Percentiles rank a stretch among this genome's conserved stretches.
Conservation (phyloP, 805 yeast genomes). For the Yamadazyma takamatsuzukensis region DNA sequence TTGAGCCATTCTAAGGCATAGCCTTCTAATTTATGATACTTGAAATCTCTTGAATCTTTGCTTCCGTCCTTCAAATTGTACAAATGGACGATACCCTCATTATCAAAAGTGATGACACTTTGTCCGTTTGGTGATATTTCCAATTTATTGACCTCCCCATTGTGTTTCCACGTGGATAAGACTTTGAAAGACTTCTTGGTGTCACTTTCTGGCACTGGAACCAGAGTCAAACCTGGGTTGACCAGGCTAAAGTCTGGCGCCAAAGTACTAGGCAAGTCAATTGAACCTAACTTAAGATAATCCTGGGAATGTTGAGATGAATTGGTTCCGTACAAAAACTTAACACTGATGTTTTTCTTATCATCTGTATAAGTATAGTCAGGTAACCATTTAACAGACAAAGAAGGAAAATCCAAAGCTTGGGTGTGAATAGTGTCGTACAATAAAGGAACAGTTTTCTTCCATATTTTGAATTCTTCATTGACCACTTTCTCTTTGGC, state of each 20-base stretch:
- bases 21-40: constrained; percentile 64
- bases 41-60: constrained; percentile 28
- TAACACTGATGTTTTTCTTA: constrained; percentile 28
- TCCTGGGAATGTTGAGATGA: constrained; percentile 39
- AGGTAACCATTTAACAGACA: constrained; percentile 68
- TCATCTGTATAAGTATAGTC: constrained; percentile 28
- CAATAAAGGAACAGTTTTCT: constrained; percentile 74
- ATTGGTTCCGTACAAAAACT: constrained; percentile 49
- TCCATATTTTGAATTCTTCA: constrained; percentile 80
- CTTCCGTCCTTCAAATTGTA: constrained; percentile 26
- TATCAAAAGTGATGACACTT: constrained; percentile 53
- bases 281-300: constrained; percentile 41
- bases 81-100: constrained; percentile 46
- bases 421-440: constrained; percentile 72
- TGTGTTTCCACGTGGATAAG: constrained; percentile 52
- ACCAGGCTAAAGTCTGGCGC: constrained; percentile 28
- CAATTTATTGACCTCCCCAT: constrained; percentile 64
- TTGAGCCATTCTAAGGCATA: constrained; percentile 68
- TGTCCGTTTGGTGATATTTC: constrained; percentile 49
- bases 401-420: constrained; percentile 66
- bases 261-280: constrained; percentile 49
- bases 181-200: constrained; percentile 37
- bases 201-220: constrained; percentile 19
- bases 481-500: constrained; percentile 60
- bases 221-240: constrained; percentile 20